Conservation (phyloP, 495 filamentous ascomycete genomes). For the Aspergillus heteromorphus region DNA sequence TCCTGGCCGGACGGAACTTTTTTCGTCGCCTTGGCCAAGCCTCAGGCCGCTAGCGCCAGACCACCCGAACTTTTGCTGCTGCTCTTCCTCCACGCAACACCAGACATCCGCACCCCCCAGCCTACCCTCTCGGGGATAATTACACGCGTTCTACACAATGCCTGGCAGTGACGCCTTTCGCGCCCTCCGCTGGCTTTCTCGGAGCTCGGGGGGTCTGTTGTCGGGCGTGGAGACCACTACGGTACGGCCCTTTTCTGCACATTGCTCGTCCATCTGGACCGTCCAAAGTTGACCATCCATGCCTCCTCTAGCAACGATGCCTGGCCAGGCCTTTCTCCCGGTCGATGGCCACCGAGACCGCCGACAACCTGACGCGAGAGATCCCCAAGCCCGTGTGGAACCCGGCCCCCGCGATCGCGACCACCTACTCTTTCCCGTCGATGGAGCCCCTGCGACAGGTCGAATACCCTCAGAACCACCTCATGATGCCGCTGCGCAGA, state of each 20-base stretch:
- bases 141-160: slow-evolving; percentile 25
- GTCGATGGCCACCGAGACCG: slow-evolving; percentile 74
- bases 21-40: slow-evolving; percentile 33
- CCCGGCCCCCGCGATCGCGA: slow-evolving; percentile 56
- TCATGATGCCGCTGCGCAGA: slow-evolving; percentile 77
- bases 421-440: slow-evolving; percentile 83
- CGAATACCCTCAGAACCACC: slow-evolving; percentile 72
- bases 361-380: slow-evolving; percentile 38
- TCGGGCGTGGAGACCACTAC: slow-evolving; percentile 42
- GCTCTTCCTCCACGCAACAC: slow-evolving; percentile 16
- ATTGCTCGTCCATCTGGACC: no score
- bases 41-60: slow-evolving; percentile 29
- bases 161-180: slow-evolving; percentile 32
- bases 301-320: slow-evolving; percentile 41
- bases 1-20: slow-evolving; percentile 35
- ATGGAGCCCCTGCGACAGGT: slow-evolving; percentile 80
- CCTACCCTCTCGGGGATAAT: background rate
- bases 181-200: slow-evolving; percentile 37
- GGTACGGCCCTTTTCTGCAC: slow-evolving; percentile 25
- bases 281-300: slow-evolving; percentile 10
- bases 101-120: background rate
- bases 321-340: slow-evolving; percentile 45
- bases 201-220: slow-evolving; percentile 38
- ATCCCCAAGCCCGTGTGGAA: slow-evolving; percentile 26
- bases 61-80: slow-evolving; percentile 38